phyloP scores from a whole-genome alignment of 495 filamentous ascomycete genomes.

The Neurospora sublineolata region DNA sequence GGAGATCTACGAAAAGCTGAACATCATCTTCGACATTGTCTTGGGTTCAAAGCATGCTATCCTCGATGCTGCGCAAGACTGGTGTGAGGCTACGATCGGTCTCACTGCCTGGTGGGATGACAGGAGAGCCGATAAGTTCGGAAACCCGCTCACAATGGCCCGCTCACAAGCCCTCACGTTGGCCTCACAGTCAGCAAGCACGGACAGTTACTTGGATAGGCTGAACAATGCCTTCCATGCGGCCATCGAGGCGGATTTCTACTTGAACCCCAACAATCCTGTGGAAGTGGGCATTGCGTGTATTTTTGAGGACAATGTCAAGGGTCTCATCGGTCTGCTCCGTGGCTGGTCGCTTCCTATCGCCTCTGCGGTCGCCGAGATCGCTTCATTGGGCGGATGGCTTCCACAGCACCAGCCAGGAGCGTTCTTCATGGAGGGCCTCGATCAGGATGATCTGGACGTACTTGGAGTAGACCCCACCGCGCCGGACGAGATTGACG shows the following conservation, averaged over 20 bases:
- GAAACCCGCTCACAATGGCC: conserved; percentile 21
- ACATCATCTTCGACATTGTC: conserved; percentile 61
- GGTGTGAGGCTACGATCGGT: conserved; percentile 74
- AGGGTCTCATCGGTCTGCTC: conserved; percentile 61
- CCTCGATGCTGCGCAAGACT: conserved; percentile 60
- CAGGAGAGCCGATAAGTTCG: conserved; percentile 38
- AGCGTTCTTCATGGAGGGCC: conserved; percentile 21
- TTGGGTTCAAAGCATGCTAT: conserved; percentile 61
- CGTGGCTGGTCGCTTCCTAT: conserved; percentile 67
- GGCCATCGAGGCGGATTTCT: conserved; percentile 41
- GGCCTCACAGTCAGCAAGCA: conserved; percentile 12
- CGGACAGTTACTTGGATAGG: conserved; percentile 34
- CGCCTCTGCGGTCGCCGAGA: conserved; percentile 63
- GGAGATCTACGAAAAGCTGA: conserved; percentile 71
- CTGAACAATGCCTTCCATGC: conserved; percentile 38
- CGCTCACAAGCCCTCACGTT: conserved; percentile 31
- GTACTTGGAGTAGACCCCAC: conserved; percentile 38
- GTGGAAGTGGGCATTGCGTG: conserved; percentile 71
- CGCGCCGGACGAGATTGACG: conserved; percentile 34
- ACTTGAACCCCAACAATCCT: conserved; percentile 57
- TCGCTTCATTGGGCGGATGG: conserved; percentile 68
- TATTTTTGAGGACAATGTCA: conserved; percentile 63
- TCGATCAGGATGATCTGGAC: conserved; percentile 46
- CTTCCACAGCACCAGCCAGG: conserved; percentile 40
- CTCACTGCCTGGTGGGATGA: conserved; percentile 85